Evolutionary conservation across 768 basidiomycete species (phyloP), one percentile per base, ranked within the genome.

Genomic region (Hericium coralloides): DNA sequence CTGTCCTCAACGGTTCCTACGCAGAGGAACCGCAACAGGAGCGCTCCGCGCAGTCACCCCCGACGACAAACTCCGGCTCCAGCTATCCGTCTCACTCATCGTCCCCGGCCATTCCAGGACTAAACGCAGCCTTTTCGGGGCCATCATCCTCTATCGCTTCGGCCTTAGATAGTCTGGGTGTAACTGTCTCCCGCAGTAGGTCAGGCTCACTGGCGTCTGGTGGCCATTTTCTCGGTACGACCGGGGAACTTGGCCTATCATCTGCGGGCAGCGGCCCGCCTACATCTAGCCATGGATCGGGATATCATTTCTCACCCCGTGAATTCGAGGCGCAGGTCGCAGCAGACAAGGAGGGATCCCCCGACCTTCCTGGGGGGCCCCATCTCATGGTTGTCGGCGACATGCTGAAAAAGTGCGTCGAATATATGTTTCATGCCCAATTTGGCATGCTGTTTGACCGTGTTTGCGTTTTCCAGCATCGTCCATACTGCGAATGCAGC

Each of bases 401-500:
- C 64, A 73, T 80, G 72, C 68, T 80, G 41, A 77, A 76, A 66
- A 76, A 79, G 86, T 86, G 63, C 67, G 79, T 63, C 38, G 22
- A 41, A 49, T 52, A 66, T 12, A 60, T 60, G 62, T 60, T 45
- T 57, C 43, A n/a, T 55, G 47, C 41, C 58, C 50, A n/a, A 14
- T 36, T 23, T 55, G 49, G 53, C 53, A 56, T 60, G 25, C 54
- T 53, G 39, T 26, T 59, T 64, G 53, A 57, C 59, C 49, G 55
- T 60, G 43, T 45, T 54, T 36, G 31, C 31, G 31, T 31, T 4
- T 31, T 31, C 10, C 64, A 85, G 84, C 67, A 83, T 86, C 61
- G 81, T 79, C 43, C 75, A 79, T 55, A 83, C 82, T 15, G 83
- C 83, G 39, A 74, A 77, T 54, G 79, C 80, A 47, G 83, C 81